Conservation (phyloP, 2,329 filamentous ascomycete genomes). For the Colletotrichum spaethianum region DNA sequence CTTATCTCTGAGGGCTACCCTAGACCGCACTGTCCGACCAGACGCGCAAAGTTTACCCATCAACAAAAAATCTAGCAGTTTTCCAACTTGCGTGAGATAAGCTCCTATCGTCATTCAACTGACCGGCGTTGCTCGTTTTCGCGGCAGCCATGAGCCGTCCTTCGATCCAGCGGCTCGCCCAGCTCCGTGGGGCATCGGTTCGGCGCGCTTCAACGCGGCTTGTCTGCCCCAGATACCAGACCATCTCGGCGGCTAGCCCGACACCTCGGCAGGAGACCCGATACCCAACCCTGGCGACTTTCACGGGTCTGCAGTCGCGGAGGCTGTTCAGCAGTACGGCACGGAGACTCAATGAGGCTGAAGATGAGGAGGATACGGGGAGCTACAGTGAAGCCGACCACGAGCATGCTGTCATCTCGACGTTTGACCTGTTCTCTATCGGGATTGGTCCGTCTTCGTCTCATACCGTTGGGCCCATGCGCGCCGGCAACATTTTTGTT, state of each 20-base stretch:
- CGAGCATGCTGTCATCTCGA: conserved; percentile 67
- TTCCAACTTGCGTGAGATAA: not conserved
- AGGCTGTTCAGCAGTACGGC: conserved; percentile 33
- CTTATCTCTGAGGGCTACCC: conserved; percentile 31
- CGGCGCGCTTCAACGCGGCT: conserved; percentile 39
- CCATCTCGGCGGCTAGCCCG: conserved; percentile 13
- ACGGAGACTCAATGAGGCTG: conserved; percentile 37
- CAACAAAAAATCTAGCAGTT: not conserved
- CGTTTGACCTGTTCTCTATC: conserved; percentile 66
- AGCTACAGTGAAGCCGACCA: conserved; percentile 65
- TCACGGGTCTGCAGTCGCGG: not conserved
- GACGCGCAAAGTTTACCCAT: conserved; percentile 8
- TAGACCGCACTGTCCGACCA: conserved; percentile 28
- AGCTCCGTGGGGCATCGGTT: conserved; percentile 37
- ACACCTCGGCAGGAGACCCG: conserved; percentile 14
- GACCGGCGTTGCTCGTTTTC: conserved; percentile 9
- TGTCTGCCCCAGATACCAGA: conserved; percentile 4
- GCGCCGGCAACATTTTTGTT: conserved; percentile 66
- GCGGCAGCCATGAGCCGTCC: conserved; percentile 33
- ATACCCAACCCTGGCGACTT: not conserved
- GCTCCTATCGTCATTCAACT: not conserved
- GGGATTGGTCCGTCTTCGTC: conserved; percentile 67
- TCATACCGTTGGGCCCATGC: conserved; percentile 67
- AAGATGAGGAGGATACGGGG: conserved; percentile 53
- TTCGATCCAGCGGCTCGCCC: conserved; percentile 37